Base-by-base conservation (phyloP, 75 land plant genomes). In the Chamaecyparis obtusa region DNA sequence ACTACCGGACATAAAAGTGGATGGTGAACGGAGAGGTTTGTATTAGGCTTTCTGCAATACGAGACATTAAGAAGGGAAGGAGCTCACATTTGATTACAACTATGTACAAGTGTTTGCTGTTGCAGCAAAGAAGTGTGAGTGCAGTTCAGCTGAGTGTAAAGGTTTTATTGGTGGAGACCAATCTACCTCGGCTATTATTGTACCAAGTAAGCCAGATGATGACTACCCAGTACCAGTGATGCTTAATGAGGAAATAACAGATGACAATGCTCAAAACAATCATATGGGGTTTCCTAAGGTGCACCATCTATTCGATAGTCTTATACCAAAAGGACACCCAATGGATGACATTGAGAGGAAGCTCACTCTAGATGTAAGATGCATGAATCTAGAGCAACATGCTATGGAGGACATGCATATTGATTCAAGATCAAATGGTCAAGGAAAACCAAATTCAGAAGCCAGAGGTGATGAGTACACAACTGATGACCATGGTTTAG, bases 1-100 rank as follows among this genome's bases (percentile, higher is more conserved):
- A 97, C 84, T 97, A 98, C 85, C 92, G 91, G 16, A 97, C 98
- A 5, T 96, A 97, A 86, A 97, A 97, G 99, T 97, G 99, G 99
- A 96, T 92, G 93, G 98, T 97, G 72, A 94, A 96, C 88, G 99
- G 99, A 87, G 99, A 97, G 90, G 92, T 97, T 77, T 96, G 98
- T 77, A 93, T 97, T 88, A 98, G 99, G 37, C 87, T 97, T 1
- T 96, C 96, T 92, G 96, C 99, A 46, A 37, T 94, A n/a, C 90
- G 96, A 86, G 93, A 96, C 89, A 90, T 97, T 57, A 92, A 92
- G 88, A 89, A 95, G 99, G 99, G 95, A 87, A 97, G 85, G 99
- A 97, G 86, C 86, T 97, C 72, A 95, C 98, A 57, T 97, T 97
- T 88, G 96, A 97, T 85, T 97, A 97, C 92, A 97, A 97, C 87